Evolutionary conservation across 2,329 filamentous ascomycete species (phyloP), one percentile per base, ranked within the genome.

Genomic region (Colletotrichum abscissum): DNA sequence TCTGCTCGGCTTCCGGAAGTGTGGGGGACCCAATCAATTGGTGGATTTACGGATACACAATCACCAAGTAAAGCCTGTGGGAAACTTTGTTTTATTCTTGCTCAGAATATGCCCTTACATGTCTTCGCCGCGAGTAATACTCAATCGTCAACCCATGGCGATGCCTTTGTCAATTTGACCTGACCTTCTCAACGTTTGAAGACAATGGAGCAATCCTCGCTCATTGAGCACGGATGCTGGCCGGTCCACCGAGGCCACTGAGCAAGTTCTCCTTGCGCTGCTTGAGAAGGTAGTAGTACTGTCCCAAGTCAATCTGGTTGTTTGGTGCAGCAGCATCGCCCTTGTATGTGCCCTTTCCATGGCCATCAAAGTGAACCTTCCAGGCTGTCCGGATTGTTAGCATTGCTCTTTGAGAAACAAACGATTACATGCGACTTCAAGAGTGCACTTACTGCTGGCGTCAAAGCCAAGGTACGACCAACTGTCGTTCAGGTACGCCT

Each of bases 401-500:
- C 26, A 75, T 63, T 22, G n/a, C 5, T 12, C 9, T 7, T 5
- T 5, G 33, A 12, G 2, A 24, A 7, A 12, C 49, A 5, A n/a
- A 6, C 24, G 1, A 1, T 26, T 0, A 5, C 26, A 0, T 0
- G 2, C 8, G 7, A 14, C 4, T 6, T 1, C 1, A 6, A 2
- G n/a, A 22, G 8, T 26, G 52, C 38, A 81, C 84, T 83, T 83
- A 87, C 86, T 86, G 73, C 82, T 86, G 2, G 84, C 82, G 73
- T 87, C 84, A 16, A 83, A 83, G 38, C 79, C 79, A 19, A 87
- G 81, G 59, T 83, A 84, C 1, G 85, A 86, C 84, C 86, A 87
- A 75, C 83, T 86, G 58, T 87, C 85, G 69, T 86, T 86, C 24
- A 87, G 81, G 67, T 86, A 87, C 9, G 80, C 81, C 75, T 82